Percentiles rank a stretch among this genome's conserved stretches.
These are phyloP conservation scores for Fusarium odoratissimum DNA, from an alignment of 2,329 filamentous ascomycete genomes.

Conservation along the genomic window DNA sequence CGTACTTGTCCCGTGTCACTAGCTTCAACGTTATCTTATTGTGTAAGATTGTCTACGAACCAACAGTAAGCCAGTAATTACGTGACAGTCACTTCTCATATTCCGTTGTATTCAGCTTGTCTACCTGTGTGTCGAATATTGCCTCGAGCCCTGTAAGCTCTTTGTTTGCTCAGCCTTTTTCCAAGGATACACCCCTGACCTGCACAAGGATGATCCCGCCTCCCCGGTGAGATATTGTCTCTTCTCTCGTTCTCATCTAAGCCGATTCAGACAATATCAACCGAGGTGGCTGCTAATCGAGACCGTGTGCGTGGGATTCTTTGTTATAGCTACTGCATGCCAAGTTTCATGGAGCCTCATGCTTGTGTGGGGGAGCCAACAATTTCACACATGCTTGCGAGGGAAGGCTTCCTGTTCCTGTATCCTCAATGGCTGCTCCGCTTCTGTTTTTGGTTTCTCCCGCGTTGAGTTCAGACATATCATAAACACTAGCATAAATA, in stretches of 20 bases:
- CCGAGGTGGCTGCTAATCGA: not conserved
- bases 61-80: not conserved
- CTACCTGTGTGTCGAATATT: not conserved
- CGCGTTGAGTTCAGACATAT: not conserved
- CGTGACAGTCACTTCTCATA: constrained; percentile 14
- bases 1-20: not conserved
- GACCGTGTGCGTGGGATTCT: not conserved
- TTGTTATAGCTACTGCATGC: not conserved
- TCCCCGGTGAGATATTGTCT: constrained; percentile 1
- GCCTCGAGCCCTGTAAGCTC: not conserved
- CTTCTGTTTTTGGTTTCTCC: not conserved
- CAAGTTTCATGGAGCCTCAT: not conserved
- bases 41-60: not conserved
- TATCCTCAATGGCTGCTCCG: not conserved
- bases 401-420: not conserved
- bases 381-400: not conserved
- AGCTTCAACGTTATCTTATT: not conserved
- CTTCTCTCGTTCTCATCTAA: constrained; percentile 6
- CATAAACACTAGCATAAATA: constrained; percentile 4
- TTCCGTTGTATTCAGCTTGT: not conserved
- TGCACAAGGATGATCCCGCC: not conserved
- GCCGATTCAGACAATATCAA: not conserved
- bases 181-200: not conserved
- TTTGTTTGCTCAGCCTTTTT: not conserved
- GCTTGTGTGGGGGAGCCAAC: not conserved